phyloP scores from a whole-genome alignment of 495 filamentous ascomycete species.

The Aspergillus egyptiacus region DNA sequence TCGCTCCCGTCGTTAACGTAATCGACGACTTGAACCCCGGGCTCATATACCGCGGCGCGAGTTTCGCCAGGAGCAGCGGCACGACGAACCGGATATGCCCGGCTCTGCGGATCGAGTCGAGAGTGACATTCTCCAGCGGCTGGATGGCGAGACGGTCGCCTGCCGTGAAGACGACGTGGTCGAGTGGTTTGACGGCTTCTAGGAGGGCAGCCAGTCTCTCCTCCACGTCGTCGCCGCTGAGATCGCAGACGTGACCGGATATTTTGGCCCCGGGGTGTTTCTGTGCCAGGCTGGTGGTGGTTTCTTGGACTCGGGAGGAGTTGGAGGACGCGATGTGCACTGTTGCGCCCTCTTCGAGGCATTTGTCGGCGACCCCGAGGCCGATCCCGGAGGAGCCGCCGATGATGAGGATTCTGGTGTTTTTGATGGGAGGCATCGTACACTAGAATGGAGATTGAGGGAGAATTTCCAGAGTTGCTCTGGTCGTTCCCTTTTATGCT shows the following conservation, averaged over 20 bases:
- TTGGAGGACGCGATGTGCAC: conserved; percentile 53
- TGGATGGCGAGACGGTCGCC: conserved; percentile 38
- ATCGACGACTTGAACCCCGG: conserved; percentile 37
- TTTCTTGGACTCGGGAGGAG: conserved; percentile 33
- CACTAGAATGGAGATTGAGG: too few species aligned
- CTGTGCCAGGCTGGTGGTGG: conserved; percentile 34
- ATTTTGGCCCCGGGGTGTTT: conserved; percentile 31
- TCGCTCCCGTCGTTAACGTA: conserved; percentile 49
- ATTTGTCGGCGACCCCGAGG: conserved; percentile 47
- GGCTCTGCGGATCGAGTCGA: conserved; percentile 34
- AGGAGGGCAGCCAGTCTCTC: conserved; percentile 45
- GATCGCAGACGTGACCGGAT: conserved; percentile 42
- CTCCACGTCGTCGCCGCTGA: conserved; percentile 39
- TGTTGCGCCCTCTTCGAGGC: conserved; percentile 43
- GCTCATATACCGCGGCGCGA: conserved; percentile 40
- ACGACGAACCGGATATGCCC: conserved; percentile 49
- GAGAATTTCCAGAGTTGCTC: too few species aligned
- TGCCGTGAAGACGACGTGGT: conserved; percentile 60
- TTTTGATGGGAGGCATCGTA: conserved; percentile 3
- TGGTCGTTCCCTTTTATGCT: too few species aligned
- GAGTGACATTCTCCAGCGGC: conserved; percentile 32
- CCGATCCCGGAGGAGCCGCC: conserved; percentile 54
- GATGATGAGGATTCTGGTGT: conserved; percentile 40
- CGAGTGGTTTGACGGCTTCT: conserved; percentile 35
- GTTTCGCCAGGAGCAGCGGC: conserved; percentile 50